Conservation (phyloP, 2,329 filamentous ascomycete species). For the Thelonectria rubi region DNA sequence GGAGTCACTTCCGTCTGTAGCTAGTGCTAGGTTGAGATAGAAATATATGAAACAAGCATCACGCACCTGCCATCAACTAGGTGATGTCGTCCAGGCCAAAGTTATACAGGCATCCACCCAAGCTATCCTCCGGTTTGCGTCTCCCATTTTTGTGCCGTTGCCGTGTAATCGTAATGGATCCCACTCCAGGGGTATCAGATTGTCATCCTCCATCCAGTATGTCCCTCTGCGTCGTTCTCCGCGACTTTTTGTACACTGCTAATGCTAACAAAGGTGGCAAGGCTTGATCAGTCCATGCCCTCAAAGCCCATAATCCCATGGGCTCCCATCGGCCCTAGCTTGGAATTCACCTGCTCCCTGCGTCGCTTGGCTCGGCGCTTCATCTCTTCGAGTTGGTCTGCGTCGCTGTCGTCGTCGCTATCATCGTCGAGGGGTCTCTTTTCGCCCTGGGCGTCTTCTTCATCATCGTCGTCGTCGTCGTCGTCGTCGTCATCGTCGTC, state of each 20-base stretch:
- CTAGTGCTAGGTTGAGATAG: background rate
- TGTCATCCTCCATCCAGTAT: background rate
- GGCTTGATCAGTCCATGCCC: constrained; percentile 56
- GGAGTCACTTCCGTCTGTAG: background rate
- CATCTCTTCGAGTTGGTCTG: constrained; percentile 48
- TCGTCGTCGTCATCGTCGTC: constrained; percentile 54
- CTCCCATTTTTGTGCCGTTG: background rate
- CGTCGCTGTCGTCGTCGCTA: constrained; percentile 55
- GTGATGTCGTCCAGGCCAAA: background rate
- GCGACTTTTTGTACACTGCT: background rate
- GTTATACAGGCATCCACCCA: background rate
- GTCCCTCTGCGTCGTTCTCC: background rate
- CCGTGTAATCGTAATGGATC: background rate
- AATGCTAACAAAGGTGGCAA: background rate
- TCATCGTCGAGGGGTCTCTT: constrained; percentile 60
- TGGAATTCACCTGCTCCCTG: constrained; percentile 53
- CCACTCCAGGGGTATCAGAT: background rate
- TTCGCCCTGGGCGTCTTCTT: constrained; percentile 52
- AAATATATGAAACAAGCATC: background rate
- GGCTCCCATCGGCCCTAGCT: constrained; percentile 60
- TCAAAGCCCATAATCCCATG: constrained; percentile 62
- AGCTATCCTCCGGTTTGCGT: background rate
- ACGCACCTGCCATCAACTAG: background rate
- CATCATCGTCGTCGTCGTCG: constrained; percentile 51
- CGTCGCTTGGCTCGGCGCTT: constrained; percentile 57